These are phyloP conservation scores for Fusarium guadeloupense DNA, from an alignment of 2,329 filamentous ascomycete species.

Conservation along the genomic window DNA sequence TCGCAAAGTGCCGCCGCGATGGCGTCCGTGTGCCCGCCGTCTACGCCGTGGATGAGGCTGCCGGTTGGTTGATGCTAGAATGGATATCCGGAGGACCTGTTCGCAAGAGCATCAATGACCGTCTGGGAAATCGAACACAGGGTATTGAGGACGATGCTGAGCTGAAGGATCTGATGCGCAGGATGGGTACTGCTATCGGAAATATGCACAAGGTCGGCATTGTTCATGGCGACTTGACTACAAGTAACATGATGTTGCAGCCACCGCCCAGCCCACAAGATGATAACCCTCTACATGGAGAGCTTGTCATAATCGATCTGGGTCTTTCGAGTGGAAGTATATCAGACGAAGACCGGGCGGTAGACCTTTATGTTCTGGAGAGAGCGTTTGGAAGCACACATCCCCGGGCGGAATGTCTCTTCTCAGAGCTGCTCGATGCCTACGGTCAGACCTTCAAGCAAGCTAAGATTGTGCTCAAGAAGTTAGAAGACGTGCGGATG, in stretches of 20 bases:
- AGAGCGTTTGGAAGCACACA: slow-evolving; percentile 95
- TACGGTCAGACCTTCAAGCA: slow-evolving; percentile 82
- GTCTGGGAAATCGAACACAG: slow-evolving; percentile 63
- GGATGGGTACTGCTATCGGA: slow-evolving; percentile 77
- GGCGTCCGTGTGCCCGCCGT: slow-evolving; percentile 85
- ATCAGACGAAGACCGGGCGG: slow-evolving; percentile 91
- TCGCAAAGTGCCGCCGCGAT: slow-evolving; percentile 80
- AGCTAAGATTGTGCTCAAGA: slow-evolving; percentile 77
- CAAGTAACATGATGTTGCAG: slow-evolving; percentile 92
- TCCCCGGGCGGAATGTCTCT: slow-evolving; percentile 81
- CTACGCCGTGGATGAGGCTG: slow-evolving; percentile 70
- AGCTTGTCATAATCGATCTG: slow-evolving; percentile 93
- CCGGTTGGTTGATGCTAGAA: slow-evolving; percentile 83
- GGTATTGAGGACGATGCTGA: slow-evolving; percentile 56
- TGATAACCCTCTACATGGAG: slow-evolving; percentile 63
- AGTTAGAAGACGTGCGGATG: slow-evolving; percentile 90
- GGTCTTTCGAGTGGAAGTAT: slow-evolving; percentile 84
- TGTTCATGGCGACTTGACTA: slow-evolving; percentile 95
- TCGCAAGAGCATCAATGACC: slow-evolving; percentile 73
- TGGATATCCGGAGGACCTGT: slow-evolving; percentile 82
- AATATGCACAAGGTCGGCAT: slow-evolving; percentile 84
- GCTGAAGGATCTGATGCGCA: slow-evolving; percentile 70
- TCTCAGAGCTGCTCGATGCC: slow-evolving; percentile 75
- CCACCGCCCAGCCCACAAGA: slow-evolving; percentile 39
- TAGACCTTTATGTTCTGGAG: slow-evolving; percentile 96